Evolutionary conservation across 1,284 basidiomycete genomes (phyloP), one percentile per base, ranked within the genome.

Genomic region (Fomitopsis palustris): DNA sequence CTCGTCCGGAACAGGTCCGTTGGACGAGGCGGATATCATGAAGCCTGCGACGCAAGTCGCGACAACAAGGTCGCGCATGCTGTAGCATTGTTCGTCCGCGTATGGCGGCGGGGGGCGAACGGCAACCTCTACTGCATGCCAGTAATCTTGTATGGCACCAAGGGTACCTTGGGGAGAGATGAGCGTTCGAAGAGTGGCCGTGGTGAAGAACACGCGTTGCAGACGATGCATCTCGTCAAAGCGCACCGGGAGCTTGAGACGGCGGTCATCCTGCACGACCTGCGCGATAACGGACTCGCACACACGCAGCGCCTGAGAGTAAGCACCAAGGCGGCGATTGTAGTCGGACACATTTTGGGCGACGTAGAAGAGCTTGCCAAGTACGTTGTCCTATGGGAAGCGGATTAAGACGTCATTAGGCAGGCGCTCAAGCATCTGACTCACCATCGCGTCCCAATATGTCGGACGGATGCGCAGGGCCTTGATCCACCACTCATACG

Each of bases 401-500:
- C 4, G 19, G 45, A 2, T 16, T 33, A 12, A 43, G 27, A 14
- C n/a, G 29, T 56, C 6, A 53, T 39, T 53, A 10, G 17, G 17
- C 21, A 16, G 49, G 27, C 33, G 49, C 19, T 33, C 31, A 8
- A n/a, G 31, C 35, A 9, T 19, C 49, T 52, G 17, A 25, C 64
- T 16, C 53, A 70, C 70, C 42, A 70, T 59, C 9, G 67, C 67
- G 43, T 72, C 70, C 67, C 68, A 70, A 43, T 68, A 70, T 2
- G 64, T 66, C 1, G 70, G 69, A 0, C 62, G 61, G 0, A 60
- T 47, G 33, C 65, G 64, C n/a, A 72, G 61, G 23, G 70, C 70
- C 56, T 67, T 68, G 67, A 66, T 67, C 70, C 70, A 72, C 65
- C 66, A 69, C 23, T 69, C 63, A 43, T 62, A 69, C 0, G 69